Conservation (phyloP, 306 rosid genomes). For the Vigna unguiculata region DNA sequence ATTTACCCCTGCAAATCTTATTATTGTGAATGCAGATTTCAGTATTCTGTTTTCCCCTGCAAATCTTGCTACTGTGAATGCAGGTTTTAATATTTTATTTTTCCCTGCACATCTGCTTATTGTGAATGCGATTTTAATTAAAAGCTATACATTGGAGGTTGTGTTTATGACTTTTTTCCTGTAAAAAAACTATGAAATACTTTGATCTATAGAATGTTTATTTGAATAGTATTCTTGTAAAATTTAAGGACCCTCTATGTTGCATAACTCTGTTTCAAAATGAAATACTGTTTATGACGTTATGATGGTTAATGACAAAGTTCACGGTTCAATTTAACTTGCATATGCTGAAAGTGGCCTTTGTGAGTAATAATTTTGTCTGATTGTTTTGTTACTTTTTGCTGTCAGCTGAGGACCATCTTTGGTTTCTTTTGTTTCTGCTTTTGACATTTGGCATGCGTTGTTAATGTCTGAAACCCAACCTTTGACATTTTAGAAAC, state of each 20-base stretch:
- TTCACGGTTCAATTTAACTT: slow-evolving; percentile 16
- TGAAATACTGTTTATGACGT: slow-evolving; percentile 8
- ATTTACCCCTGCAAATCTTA: background rate
- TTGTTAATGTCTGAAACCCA: slow-evolving; percentile 1
- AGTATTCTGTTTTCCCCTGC: no score
- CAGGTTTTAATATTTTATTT: background rate
- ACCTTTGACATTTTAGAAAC: slow-evolving; percentile 18
- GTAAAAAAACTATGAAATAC: background rate
- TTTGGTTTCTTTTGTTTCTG: slow-evolving; percentile 22
- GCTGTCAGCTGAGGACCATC: slow-evolving; percentile 18
- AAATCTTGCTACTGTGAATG: slow-evolving; percentile 26
- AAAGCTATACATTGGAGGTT: slow-evolving; percentile 22
- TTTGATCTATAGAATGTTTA: slow-evolving; percentile 22
- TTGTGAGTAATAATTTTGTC: slow-evolving; percentile 26
- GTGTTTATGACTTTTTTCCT: background rate
- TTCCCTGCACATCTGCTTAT: slow-evolving; percentile 10
- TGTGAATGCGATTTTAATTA: slow-evolving; percentile 17
- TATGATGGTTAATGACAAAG: slow-evolving; percentile 1
- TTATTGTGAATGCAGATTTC: no score
- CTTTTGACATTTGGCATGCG: slow-evolving; percentile 25
- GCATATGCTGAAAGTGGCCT: slow-evolving; percentile 26
- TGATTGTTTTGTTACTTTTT: slow-evolving; percentile 20
- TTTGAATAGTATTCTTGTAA: slow-evolving; percentile 19
- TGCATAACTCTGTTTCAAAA: slow-evolving; percentile 16
- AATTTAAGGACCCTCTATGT: slow-evolving; percentile 18